phyloP scores from a whole-genome alignment of 352 stramenopile genomes.

The Plasmopara viticola region DNA sequence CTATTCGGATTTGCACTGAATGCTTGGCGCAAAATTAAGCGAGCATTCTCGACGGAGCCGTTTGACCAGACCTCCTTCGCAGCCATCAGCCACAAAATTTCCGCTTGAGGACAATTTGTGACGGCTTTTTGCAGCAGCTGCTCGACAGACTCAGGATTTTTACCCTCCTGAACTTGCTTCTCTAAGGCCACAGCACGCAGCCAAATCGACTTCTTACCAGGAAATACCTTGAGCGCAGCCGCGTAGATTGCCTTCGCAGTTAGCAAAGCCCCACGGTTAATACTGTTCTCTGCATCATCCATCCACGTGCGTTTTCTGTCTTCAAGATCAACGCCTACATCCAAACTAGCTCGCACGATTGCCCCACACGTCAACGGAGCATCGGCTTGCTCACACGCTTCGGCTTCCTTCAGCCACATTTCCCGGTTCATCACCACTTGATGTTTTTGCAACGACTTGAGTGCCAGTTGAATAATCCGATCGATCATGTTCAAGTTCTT shows the following conservation, averaged over 20 bases:
- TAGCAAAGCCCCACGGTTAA: conserved; percentile 75
- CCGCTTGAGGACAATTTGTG: conserved; percentile 88
- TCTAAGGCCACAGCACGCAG: conserved; percentile 94
- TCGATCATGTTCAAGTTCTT: conserved; percentile 84
- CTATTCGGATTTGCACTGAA: conserved; percentile 96
- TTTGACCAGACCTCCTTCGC: conserved; percentile 97
- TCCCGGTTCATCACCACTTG: conserved; percentile 92
- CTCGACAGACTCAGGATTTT: conserved; percentile 72
- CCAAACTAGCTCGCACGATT: conserved; percentile 92
- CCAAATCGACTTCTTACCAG: conserved; percentile 94
- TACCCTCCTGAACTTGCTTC: conserved; percentile 86
- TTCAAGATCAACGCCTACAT: conserved; percentile 93
- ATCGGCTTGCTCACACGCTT: conserved; percentile 88
- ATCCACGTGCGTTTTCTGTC: conserved; percentile 96
- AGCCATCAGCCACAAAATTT: conserved; percentile 97
- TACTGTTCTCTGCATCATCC: conserved; percentile 93
- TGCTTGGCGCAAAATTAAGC: conserved; percentile 92
- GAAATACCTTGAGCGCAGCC: conserved; percentile 85
- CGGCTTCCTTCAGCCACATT: conserved; percentile 96
- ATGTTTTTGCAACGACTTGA: conserved; percentile 87
- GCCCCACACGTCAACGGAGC: conserved; percentile 91
- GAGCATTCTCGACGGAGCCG: conserved; percentile 90
- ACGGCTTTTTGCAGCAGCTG: conserved; percentile 91
- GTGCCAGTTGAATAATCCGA: conserved; percentile 70
- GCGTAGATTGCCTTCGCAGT: conserved; percentile 94